Evolutionary conservation across 1,139 yeast species (phyloP), one percentile per base, ranked within the genome.

Genomic region (Hemisphaericaspora xylanilytica): DNA sequence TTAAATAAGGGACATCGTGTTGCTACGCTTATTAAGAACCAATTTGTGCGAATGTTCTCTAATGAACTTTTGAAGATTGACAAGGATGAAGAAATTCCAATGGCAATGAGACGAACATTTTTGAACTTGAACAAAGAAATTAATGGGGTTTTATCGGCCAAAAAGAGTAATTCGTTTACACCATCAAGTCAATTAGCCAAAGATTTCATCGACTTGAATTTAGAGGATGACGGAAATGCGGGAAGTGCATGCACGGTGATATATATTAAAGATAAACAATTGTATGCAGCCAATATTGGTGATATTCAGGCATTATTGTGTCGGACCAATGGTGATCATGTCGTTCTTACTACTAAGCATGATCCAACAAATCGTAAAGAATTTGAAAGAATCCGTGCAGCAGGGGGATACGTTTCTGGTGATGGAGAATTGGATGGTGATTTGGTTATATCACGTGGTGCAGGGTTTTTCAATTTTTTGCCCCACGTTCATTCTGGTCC

Each of bases 401-500:
- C 95, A 15, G 97, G 97, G 37, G 97, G 97, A 1, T 84, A 77
- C 55, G 96, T 92, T 13, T 79, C 88, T 3, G 85, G 88, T 11
- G 85, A 85, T 52, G 96, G 95, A 42, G 81, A 82, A 42, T 73
- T 92, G 35, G 96, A 90, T 58, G 95, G 94, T 33, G 82, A 79
- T 28, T 73, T 88, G 18, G 82, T 81, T 36, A 85, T 89, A 29
- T 86, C 97, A 1, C 76, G 98, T 50, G 96, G 96, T 22, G 89
- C 88, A 40, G 98, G 99, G 0, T 90, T 86, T 58, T 83, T 85
- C 59, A 85, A 87, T 49, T 72, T 84, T 51, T 72, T 89, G 38
- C 97, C 97, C 1, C 96, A 88, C 57, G 80, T 94, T 24, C 88
- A 86, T 55, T 86, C 96, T 0, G 90, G 89, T 0, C 97, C 98